phyloP scores from a whole-genome alignment of 2,329 filamentous ascomycete genomes.

The Nigrograna mackinnonii region DNA sequence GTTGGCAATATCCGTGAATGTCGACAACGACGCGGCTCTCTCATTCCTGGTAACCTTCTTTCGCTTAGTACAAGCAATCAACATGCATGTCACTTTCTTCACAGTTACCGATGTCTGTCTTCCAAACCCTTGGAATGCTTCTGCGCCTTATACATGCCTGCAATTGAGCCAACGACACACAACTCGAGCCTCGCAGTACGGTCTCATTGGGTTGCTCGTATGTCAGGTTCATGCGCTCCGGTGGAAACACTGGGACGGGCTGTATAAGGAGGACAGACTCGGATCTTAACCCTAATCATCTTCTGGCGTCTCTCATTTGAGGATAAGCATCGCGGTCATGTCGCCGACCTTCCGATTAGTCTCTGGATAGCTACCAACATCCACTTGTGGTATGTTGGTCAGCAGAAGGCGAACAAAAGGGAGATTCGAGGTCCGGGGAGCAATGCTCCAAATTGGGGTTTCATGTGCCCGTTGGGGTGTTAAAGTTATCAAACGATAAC shows the following conservation, averaged over 20 bases:
- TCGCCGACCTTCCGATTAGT: conserved; percentile 73
- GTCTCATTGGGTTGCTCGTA: conserved; percentile 55
- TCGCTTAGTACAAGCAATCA: conserved; percentile 31
- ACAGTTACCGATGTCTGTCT: conserved; percentile 78
- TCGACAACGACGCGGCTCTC: conserved; percentile 25
- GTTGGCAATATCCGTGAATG: conserved; percentile 29
- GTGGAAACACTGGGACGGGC: conserved; percentile 30
- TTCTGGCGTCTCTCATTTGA: conserved; percentile 67
- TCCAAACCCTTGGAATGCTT: conserved; percentile 60
- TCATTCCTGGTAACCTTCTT: conserved; percentile 30
- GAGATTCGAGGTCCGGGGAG: conserved; percentile 50
- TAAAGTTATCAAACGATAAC: conserved; percentile 75
- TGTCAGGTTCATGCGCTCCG: conserved; percentile 38
- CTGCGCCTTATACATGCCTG: conserved; percentile 44
- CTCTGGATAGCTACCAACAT: conserved; percentile 26
- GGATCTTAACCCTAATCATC: conserved; percentile 97
- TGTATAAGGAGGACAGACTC: conserved; percentile 65
- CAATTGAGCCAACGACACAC: conserved; percentile 47
- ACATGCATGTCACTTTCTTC: conserved; percentile 73
- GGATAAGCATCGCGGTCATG: conserved; percentile 54
- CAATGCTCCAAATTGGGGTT: conserved; percentile 57
- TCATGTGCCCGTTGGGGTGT: conserved; percentile 72
- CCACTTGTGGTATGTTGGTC: conserved; percentile 19
- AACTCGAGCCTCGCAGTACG: conserved; percentile 64
- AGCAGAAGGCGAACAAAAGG: conserved; percentile 40